Conservation (phyloP, 2,329 filamentous ascomycete species). For the Myriangium duriaei region DNA sequence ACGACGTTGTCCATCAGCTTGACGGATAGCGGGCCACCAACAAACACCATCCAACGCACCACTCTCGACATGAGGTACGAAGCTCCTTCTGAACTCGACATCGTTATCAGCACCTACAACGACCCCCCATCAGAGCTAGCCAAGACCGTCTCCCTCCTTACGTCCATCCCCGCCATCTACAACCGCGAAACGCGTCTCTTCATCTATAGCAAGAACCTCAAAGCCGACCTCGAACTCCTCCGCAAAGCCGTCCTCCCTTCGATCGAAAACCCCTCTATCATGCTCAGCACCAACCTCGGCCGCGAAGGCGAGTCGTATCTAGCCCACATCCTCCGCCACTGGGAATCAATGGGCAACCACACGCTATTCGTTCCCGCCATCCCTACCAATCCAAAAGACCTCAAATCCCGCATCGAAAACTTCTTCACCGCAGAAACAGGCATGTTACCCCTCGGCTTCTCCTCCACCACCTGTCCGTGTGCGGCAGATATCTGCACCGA, state of each 20-base stretch:
- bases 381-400: constrained; percentile 27
- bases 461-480: constrained; percentile 29
- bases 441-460: constrained; percentile 33
- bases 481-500: constrained; percentile 29
- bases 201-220: constrained; percentile 24
- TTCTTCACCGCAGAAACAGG: constrained; percentile 32
- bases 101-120: constrained; percentile 28
- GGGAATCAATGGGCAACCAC: constrained; percentile 32
- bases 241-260: constrained; percentile 17
- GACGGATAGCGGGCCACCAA: not conserved
- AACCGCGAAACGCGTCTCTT: constrained; percentile 14
- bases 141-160: constrained; percentile 16
- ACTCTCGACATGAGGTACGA: constrained; percentile 17
- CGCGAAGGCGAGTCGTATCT: constrained; percentile 36
- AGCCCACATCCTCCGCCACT: constrained; percentile 32
- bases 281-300: constrained; percentile 27
- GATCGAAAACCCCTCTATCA: constrained; percentile 13
- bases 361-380: constrained; percentile 38
- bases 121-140: constrained; percentile 20
- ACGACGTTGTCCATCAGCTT: not conserved
- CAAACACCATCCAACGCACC: not conserved
- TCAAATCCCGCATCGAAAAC: constrained; percentile 26
- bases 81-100: constrained; percentile 17
- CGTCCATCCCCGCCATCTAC: constrained; percentile 16
- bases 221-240: constrained; percentile 17